Percentiles rank a stretch among this genome's conserved stretches.
These are phyloP conservation scores for Apiosordaria backusii DNA, from an alignment of 495 filamentous ascomycete genomes.

Conservation along the genomic window DNA sequence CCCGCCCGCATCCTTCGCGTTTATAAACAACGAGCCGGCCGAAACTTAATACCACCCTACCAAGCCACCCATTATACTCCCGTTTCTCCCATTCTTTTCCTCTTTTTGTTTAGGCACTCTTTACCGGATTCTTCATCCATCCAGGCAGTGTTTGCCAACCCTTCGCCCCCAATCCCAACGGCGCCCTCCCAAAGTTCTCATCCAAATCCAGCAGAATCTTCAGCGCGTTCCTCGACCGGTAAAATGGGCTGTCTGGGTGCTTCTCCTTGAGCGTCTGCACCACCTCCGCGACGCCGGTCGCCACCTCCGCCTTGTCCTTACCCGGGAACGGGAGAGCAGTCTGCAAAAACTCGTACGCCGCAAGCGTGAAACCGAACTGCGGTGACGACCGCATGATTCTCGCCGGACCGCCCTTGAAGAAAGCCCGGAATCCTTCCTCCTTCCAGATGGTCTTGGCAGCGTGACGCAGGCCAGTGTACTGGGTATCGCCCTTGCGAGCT, in stretches of 20 bases:
- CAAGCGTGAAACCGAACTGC: constrained; percentile 96
- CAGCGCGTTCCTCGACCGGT: constrained; percentile 87
- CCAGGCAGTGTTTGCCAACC: constrained; percentile 47
- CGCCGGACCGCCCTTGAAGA: constrained; percentile 97
- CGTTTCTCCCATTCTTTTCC: not conserved
- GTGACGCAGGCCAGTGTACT: constrained; percentile 83
- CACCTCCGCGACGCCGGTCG: constrained; percentile 36
- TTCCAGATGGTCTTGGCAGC: constrained; percentile 75
- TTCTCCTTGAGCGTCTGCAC: constrained; percentile 45
- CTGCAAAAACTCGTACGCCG: constrained; percentile 89
- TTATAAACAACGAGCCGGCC: constrained; percentile 12
- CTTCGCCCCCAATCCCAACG: constrained; percentile 50
- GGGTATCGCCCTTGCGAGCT: constrained; percentile 86
- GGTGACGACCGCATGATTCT: constrained; percentile 91
- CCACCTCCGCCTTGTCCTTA: constrained; percentile 35
- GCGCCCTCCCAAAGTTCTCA: constrained; percentile 74
- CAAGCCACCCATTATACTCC: not conserved
- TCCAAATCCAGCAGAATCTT: constrained; percentile 96
- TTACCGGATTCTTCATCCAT: constrained; percentile 34
- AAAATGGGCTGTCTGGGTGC: constrained; percentile 64
- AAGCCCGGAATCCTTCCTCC: constrained; percentile 90
- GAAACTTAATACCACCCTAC: constrained; percentile 11
- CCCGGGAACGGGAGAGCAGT: constrained; percentile 76
- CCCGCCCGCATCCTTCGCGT: not conserved
- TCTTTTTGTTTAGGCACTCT: constrained; percentile 12